Conservation (phyloP, 1,139 yeast species). For the Yamadazyma sp. region DNA sequence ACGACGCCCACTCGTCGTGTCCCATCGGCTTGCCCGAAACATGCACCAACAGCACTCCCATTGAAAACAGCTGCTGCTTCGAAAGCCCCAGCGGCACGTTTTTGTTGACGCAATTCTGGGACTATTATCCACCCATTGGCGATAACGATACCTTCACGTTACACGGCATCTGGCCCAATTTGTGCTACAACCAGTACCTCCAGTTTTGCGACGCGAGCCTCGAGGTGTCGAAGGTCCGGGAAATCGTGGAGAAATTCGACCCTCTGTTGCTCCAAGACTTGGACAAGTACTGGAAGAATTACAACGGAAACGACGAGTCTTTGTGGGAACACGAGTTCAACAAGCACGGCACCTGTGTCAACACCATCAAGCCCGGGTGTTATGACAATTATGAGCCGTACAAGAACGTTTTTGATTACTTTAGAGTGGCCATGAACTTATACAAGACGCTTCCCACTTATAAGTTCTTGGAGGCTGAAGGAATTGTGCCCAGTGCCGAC, state of each 20-base stretch:
- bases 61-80: conserved; percentile 69
- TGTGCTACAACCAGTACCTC: conserved; percentile 33
- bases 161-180: conserved; percentile 51
- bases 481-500: conserved; percentile 64
- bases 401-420: conserved; percentile 77
- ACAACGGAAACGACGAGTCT: conserved; percentile 67
- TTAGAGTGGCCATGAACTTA: conserved; percentile 60
- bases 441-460: conserved; percentile 70
- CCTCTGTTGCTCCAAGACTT: conserved; percentile 55
- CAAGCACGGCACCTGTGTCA: conserved; percentile 93
- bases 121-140: conserved; percentile 80
- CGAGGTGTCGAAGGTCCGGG: conserved; percentile 52
- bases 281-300: conserved; percentile 73
- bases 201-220: conserved; percentile 69
- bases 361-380: conserved; percentile 73
- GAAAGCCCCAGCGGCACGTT: conserved; percentile 80
- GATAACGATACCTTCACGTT: conserved; percentile 79
- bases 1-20: conserved; percentile 31
- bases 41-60: conserved; percentile 47
- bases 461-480: conserved; percentile 62
- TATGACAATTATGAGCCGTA: conserved; percentile 34
- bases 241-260: conserved; percentile 54
- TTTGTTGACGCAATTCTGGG: conserved; percentile 93
- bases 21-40: conserved; percentile 67
- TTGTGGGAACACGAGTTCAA: conserved; percentile 94